Evolutionary conservation across 441 rosid species (phyloP).

Genomic region (Gossypium schwendimanii): DNA sequence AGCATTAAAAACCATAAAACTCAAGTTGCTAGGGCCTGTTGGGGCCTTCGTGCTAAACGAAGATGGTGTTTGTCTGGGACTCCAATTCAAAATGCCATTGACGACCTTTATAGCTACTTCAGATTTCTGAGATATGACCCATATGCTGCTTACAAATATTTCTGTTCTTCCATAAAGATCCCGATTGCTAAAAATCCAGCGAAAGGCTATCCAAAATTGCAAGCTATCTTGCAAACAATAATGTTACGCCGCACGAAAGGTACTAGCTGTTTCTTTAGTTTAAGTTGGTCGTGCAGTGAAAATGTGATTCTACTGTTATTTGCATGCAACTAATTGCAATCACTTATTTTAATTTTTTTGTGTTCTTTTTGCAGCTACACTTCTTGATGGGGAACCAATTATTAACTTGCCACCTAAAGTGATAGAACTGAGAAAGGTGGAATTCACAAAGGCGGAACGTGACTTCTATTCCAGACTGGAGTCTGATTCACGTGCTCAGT

Average conservation of each 20-base stretch:
- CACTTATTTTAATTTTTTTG: slow-evolving; percentile 8
- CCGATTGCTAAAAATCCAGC: slow-evolving; percentile 55
- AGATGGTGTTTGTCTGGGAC: slow-evolving; percentile 98
- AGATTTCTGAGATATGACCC: slow-evolving; percentile 88
- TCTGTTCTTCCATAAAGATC: slow-evolving; percentile 51
- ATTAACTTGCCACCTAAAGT: slow-evolving; percentile 67
- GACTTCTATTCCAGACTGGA: slow-evolving; percentile 73
- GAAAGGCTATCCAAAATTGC: slow-evolving; percentile 67
- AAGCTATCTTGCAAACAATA: slow-evolving; percentile 71
- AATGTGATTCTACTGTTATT: background rate
- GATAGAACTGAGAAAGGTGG: slow-evolving; percentile 65
- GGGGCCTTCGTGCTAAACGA: slow-evolving; percentile 94
- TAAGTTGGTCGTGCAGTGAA: background rate
- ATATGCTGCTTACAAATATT: slow-evolving; percentile 48
- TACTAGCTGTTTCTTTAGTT: slow-evolving; percentile 22
- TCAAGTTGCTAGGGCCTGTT: slow-evolving; percentile 90
- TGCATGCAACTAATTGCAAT: slow-evolving; percentile 5
- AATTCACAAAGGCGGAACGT: slow-evolving; percentile 72
- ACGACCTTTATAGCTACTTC: slow-evolving; percentile 91
- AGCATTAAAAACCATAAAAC: slow-evolving; percentile 89
- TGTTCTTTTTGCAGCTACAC: slow-evolving; percentile 39
- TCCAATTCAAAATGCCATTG: slow-evolving; percentile 87
- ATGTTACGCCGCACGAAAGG: slow-evolving; percentile 98
- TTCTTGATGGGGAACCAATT: slow-evolving; percentile 81
- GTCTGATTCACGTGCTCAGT: slow-evolving; percentile 71